phyloP scores from a whole-genome alignment of 2,329 filamentous ascomycete species.

The Diaporthe sp. region DNA sequence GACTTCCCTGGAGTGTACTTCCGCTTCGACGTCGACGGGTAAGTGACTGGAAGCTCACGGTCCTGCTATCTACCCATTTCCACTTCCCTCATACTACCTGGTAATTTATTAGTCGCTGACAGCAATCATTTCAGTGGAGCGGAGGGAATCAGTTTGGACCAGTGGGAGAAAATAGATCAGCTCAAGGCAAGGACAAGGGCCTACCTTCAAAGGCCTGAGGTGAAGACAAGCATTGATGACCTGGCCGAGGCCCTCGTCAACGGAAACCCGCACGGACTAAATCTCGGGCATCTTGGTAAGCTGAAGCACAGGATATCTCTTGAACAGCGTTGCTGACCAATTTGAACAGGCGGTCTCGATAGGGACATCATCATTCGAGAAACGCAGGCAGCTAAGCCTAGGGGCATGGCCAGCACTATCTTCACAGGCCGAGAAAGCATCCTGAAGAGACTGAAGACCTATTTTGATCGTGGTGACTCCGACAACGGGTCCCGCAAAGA shows the following conservation, averaged over 20 bases:
- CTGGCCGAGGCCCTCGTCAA: conserved; percentile 44
- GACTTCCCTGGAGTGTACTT: conserved; percentile 46
- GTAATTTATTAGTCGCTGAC: neutral
- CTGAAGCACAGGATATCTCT: neutral
- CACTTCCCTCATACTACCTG: neutral
- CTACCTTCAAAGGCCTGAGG: conserved; percentile 43
- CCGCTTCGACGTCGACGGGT: conserved; percentile 48
- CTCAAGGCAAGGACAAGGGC: conserved; percentile 45
- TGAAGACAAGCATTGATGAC: conserved; percentile 43
- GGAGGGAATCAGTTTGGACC: conserved; percentile 43
- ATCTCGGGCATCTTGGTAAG: conserved; percentile 45
- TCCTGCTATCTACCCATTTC: too few species aligned
- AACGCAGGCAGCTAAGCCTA: conserved; percentile 16
- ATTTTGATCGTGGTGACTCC: conserved; percentile 39
- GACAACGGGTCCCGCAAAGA: conserved; percentile 40
- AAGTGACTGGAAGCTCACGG: neutral
- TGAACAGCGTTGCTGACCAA: neutral
- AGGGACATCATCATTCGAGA: conserved; percentile 42
- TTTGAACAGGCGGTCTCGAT: conserved; percentile 37
- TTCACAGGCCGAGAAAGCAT: conserved; percentile 49
- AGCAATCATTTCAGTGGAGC: conserved; percentile 38
- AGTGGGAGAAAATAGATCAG: conserved; percentile 47
- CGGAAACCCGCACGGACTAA: conserved; percentile 39
- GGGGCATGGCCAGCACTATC: conserved; percentile 42
- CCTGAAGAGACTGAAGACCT: conserved; percentile 43